A percentile compares a stretch with the other conserved stretches of the same genome.
Conservation (phyloP, 805 yeast genomes). For the Candida patagonica region DNA sequence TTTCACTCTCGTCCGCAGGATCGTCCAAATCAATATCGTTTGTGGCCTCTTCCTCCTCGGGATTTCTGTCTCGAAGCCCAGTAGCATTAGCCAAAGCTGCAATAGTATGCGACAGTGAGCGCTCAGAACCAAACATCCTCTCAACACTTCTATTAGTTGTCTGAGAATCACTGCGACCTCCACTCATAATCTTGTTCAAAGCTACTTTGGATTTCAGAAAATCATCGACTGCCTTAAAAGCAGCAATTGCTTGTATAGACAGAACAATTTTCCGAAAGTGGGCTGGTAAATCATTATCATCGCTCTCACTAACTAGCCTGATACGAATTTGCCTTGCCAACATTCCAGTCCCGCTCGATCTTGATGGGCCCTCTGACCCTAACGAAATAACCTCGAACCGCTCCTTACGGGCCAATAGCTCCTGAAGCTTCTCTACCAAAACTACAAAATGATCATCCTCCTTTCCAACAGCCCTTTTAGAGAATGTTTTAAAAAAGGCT, state of each 20-base stretch:
- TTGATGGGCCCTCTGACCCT: slow-evolving; percentile 26
- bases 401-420: slow-evolving; percentile 60
- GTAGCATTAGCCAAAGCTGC: slow-evolving; percentile 15
- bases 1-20: slow-evolving; percentile 1
- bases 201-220: slow-evolving; percentile 34
- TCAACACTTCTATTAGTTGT: slow-evolving; percentile 3
- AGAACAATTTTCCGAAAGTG: slow-evolving; percentile 23
- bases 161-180: background rate
- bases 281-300: slow-evolving; percentile 11
- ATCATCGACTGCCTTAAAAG: slow-evolving; percentile 36
- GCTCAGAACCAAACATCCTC: slow-evolving; percentile 5
- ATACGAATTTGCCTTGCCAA: slow-evolving; percentile 66
- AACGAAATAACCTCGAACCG: slow-evolving; percentile 53
- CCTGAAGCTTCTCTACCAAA: slow-evolving; percentile 56
- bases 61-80: slow-evolving; percentile 9
- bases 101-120: slow-evolving; percentile 10
- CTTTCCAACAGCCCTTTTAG: slow-evolving; percentile 11
- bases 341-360: slow-evolving; percentile 16
- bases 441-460: slow-evolving; percentile 31
- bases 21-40: slow-evolving; percentile 10
- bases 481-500: slow-evolving; percentile 39
- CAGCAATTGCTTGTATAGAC: slow-evolving; percentile 47
- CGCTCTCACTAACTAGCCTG: slow-evolving; percentile 37
- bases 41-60: slow-evolving; percentile 11
- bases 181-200: slow-evolving; percentile 4